Base-by-base conservation (phyloP, 1,139 yeast genomes). In the Geotrichum fermentans region DNA sequence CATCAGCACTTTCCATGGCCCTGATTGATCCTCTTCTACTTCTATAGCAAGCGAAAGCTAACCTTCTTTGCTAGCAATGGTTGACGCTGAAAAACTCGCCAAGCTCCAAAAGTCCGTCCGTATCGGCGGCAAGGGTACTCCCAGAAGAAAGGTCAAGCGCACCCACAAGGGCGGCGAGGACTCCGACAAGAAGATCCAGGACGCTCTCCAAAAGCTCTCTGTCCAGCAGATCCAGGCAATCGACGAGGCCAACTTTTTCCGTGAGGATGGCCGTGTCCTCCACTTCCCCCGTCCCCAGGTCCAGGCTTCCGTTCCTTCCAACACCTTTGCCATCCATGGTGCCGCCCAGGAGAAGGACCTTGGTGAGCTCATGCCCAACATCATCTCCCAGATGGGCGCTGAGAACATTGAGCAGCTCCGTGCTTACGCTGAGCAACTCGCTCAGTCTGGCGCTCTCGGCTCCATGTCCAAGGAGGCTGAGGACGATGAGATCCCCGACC, bases 211-310 rank as follows among this genome's bases (percentile, higher is more conserved):
- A 70, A 90, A 90, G 76, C 76, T 92, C 71, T 83, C 86, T 73
- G 95, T 92, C 60, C 87, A 84, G 72, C 84, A 89, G 64, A 76
- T 92, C 62, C 90, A 84, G 61, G 88, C 85, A 64, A 83, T 92
- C 63, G 95, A 88, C 70, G 97, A 90, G 76, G 97, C 96, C 68
- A 92, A 90, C 81, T 87, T 92, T 79, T 90, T 92, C 84, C 85
- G 78, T 73, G 96, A 89, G 60, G 96, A 90, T 72, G 97, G 97
- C 67, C 84, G 83, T 70, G 97, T 92, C 59, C 77, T 90, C 73
- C 97, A 90, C 77, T 89, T 92, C 80, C 82, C 85, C 78, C 83
- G 92, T 73, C 95, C 88, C 59, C 88, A 89, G 74, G 95, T 90
- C 59, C 97, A 90, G 77, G 89, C 89, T 61, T 89, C 96, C 61